Percentiles rank a stretch among this genome's conserved stretches.
Evolutionary conservation across 768 basidiomycete species (phyloP).

Genomic region (Trametes gibbosa): DNA sequence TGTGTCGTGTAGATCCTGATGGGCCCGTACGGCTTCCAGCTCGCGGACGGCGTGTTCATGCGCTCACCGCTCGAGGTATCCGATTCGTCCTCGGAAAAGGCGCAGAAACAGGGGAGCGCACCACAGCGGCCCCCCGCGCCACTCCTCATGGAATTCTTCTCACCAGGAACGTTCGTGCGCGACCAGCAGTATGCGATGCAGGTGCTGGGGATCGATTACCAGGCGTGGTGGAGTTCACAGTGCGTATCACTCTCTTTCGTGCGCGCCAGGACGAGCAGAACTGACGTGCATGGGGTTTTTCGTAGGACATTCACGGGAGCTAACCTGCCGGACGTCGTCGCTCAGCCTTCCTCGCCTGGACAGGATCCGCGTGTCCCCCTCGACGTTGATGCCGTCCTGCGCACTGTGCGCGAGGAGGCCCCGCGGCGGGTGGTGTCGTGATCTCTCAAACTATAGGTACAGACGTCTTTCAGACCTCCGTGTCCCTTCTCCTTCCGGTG

Average conservation of each 20-base stretch:
- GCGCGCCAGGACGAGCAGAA: too few species aligned
- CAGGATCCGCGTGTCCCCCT: conserved; percentile 4
- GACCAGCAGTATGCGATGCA: conserved; percentile 59
- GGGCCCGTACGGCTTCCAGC: conserved; percentile 56
- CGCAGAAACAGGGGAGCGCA: neutral
- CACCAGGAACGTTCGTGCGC: conserved; percentile 57
- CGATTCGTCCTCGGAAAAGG: neutral
- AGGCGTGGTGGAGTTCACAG: conserved; percentile 53
- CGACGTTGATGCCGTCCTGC: conserved; percentile 17
- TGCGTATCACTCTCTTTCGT: conserved; percentile 10
- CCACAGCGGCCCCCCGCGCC: conserved; percentile 31
- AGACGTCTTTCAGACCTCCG: neutral
- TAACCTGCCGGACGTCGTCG: conserved; percentile 33
- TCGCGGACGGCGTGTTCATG: conserved; percentile 73
- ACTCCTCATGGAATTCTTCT: conserved; percentile 78
- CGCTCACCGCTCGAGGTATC: conserved; percentile 42
- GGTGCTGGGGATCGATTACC: conserved; percentile 53
- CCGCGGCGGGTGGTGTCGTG: conserved; percentile 1
- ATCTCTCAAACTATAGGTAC: too few species aligned
- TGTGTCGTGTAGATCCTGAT: conserved; percentile 47
- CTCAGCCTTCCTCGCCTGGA: conserved; percentile 17
- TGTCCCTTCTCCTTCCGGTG: too few species aligned
- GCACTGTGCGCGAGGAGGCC: conserved; percentile 14
- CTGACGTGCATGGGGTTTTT: neutral
- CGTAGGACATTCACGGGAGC: conserved; percentile 36